These are phyloP conservation scores for Trichophyton equinum DNA, from an alignment of 2,329 filamentous ascomycete genomes.

Conservation along the genomic window DNA sequence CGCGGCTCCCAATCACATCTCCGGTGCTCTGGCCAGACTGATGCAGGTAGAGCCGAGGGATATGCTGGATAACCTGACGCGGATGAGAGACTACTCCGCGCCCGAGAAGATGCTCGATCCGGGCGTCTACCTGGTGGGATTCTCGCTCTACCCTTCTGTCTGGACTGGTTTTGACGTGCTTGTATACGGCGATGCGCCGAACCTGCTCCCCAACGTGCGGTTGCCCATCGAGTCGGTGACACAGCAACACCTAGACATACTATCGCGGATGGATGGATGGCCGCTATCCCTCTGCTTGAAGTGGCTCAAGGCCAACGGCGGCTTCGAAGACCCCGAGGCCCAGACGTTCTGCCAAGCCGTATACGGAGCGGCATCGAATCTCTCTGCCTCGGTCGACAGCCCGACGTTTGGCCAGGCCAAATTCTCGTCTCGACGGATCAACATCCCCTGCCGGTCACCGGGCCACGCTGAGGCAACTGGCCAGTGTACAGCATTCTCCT, in stretches of 20 bases:
- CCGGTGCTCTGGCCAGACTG: conserved; percentile 53
- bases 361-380: conserved; percentile 25
- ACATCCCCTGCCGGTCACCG: conserved; percentile 23
- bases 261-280: conserved; percentile 32
- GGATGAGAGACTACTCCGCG: conserved; percentile 47
- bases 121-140: conserved; percentile 33
- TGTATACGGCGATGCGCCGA: conserved; percentile 43
- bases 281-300: conserved; percentile 25
- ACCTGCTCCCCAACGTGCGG: conserved; percentile 48
- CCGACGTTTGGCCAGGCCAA: conserved; percentile 31
- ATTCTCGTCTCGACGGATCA: conserved; percentile 28
- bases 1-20: conserved; percentile 55
- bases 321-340: conserved; percentile 17
- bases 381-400: conserved; percentile 31
- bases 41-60: conserved; percentile 59
- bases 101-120: conserved; percentile 18
- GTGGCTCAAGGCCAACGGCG: conserved; percentile 22
- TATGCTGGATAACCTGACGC: conserved; percentile 49
- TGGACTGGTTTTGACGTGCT: conserved; percentile 51
- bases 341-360: conserved; percentile 37
- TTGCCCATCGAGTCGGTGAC: conserved; percentile 44
- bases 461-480: conserved; percentile 19
- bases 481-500: conserved; percentile 40
- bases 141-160: conserved; percentile 37
- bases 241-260: conserved; percentile 43